Percentiles rank a stretch among this genome's conserved stretches.
These are phyloP conservation scores for Nemania abortiva DNA, from an alignment of 2,329 filamentous ascomycete genomes.

Conservation along the genomic window DNA sequence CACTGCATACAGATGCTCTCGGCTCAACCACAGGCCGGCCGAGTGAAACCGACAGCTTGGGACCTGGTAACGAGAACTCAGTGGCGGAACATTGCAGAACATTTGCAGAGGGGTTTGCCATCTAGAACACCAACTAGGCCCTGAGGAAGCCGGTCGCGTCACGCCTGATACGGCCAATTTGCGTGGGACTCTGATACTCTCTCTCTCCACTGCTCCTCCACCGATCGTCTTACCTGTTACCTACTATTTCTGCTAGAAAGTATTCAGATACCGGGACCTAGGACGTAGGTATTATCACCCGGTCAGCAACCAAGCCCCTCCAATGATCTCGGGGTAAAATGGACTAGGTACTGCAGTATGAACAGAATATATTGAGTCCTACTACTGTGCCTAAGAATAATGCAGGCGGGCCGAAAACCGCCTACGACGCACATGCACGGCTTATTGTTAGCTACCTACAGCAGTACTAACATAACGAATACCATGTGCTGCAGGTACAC, in stretches of 20 bases:
- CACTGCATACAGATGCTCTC: conserved; percentile 26
- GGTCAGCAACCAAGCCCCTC: not conserved
- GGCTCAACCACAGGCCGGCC: conserved; percentile 34
- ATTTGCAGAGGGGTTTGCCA: conserved; percentile 20
- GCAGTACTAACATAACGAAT: not conserved
- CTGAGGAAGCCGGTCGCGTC: conserved; percentile 6
- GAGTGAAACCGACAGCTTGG: conserved; percentile 42
- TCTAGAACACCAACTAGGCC: conserved; percentile 13
- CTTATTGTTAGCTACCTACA: conserved; percentile 2
- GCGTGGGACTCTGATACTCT: conserved; percentile 9
- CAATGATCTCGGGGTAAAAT: conserved; percentile 6
- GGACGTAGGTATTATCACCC: not conserved
- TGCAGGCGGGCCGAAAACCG: not conserved
- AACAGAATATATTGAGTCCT: not conserved
- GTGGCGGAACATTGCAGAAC: conserved; percentile 21
- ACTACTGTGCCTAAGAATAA: not conserved
- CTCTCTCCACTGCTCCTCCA: conserved; percentile 9
- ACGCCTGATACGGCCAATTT: conserved; percentile 12
- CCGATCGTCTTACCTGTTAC: conserved; percentile 8
- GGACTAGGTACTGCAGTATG: not conserved
- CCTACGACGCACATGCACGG: conserved; percentile 1
- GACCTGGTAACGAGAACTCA: conserved; percentile 34
- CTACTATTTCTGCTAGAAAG: not conserved
- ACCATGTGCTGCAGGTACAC: not conserved
- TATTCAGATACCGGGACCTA: not conserved